Percentiles rank a stretch among this genome's conserved stretches.
Evolutionary conservation across 768 basidiomycete species (phyloP).

Genomic region (Podaxis sp.): DNA sequence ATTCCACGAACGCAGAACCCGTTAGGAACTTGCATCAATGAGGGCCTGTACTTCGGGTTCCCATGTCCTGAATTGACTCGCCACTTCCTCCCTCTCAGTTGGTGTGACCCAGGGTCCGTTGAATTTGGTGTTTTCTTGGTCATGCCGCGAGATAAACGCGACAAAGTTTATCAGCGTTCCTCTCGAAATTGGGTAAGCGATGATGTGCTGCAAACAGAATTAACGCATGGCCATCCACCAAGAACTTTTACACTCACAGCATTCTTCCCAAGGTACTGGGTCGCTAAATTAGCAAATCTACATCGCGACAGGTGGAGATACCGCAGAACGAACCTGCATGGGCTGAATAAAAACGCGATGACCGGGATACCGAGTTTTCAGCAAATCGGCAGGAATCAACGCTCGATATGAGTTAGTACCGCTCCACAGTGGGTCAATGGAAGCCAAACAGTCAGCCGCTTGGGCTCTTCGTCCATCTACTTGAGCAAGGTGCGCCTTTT

Average conservation of each 20-base stretch:
- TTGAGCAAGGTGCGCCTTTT: constrained; percentile 34
- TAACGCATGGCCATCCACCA: background rate
- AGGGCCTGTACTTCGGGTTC: constrained; percentile 60
- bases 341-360: constrained; percentile 48
- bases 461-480: constrained; percentile 33
- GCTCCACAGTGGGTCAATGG: constrained; percentile 55
- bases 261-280: constrained; percentile 57
- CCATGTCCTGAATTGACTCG: constrained; percentile 45
- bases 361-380: constrained; percentile 39
- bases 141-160: constrained; percentile 49
- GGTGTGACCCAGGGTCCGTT: constrained; percentile 51
- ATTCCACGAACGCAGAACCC: background rate
- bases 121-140: constrained; percentile 50
- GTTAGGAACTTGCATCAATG: constrained; percentile 40
- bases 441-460: constrained; percentile 38
- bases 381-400: constrained; percentile 50
- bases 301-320: background rate
- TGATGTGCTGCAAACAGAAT: constrained; percentile 43
- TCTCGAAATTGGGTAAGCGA: constrained; percentile 59
- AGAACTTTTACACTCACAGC: constrained; percentile 31
- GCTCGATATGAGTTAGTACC: constrained; percentile 60
- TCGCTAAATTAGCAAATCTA: background rate
- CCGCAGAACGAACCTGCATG: constrained; percentile 39
- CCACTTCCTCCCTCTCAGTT: constrained; percentile 43
- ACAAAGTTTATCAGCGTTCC: constrained; percentile 63